Percentiles rank a stretch among this genome's conserved stretches.
Conservation (phyloP, 768 basidiomycete genomes). For the Hypsizygus marmoreus region DNA sequence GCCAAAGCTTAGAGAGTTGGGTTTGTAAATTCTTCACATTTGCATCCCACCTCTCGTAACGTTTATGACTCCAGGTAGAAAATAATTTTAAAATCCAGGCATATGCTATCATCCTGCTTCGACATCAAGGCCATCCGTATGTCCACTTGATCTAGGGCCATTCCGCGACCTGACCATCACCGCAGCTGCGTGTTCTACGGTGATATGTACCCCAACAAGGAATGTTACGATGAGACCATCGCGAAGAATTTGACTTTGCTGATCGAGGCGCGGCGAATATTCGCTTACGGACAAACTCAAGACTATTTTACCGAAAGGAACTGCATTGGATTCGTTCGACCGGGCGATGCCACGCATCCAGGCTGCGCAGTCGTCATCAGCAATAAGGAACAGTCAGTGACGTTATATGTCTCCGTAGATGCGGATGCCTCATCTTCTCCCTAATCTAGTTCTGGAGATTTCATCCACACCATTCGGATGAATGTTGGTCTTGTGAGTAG, state of each 20-base stretch:
- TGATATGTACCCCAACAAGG: slow-evolving; percentile 72
- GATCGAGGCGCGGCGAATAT: slow-evolving; percentile 61
- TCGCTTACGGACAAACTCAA: slow-evolving; percentile 62
- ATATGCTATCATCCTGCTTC: slow-evolving; percentile 77
- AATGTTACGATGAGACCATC: slow-evolving; percentile 59
- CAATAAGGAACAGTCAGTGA: slow-evolving; percentile 49
- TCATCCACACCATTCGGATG: slow-evolving; percentile 58
- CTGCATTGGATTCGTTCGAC: slow-evolving; percentile 77
- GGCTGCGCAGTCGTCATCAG: slow-evolving; percentile 77
- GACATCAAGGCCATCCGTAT: slow-evolving; percentile 72
- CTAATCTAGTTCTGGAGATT: slow-evolving; percentile 28
- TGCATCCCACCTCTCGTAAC: slow-evolving; percentile 1
- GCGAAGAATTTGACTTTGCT: slow-evolving; percentile 54
- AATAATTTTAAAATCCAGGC: slow-evolving; percentile 78
- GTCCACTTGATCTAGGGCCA: slow-evolving; percentile 25
- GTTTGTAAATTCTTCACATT: slow-evolving; percentile 37
- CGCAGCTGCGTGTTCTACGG: slow-evolving; percentile 86
- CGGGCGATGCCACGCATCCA: slow-evolving; percentile 51
- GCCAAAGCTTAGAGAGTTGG: slow-evolving; percentile 84
- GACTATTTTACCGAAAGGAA: slow-evolving; percentile 64
- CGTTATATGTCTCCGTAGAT: neutral
- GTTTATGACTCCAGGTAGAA: slow-evolving; percentile 50
- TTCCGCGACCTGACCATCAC: neutral
- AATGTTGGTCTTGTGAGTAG: slow-evolving; percentile 60
- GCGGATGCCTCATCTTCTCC: slow-evolving; percentile 3